phyloP scores from a whole-genome alignment of 2,329 filamentous ascomycete species.

The Drechslera avenae region DNA sequence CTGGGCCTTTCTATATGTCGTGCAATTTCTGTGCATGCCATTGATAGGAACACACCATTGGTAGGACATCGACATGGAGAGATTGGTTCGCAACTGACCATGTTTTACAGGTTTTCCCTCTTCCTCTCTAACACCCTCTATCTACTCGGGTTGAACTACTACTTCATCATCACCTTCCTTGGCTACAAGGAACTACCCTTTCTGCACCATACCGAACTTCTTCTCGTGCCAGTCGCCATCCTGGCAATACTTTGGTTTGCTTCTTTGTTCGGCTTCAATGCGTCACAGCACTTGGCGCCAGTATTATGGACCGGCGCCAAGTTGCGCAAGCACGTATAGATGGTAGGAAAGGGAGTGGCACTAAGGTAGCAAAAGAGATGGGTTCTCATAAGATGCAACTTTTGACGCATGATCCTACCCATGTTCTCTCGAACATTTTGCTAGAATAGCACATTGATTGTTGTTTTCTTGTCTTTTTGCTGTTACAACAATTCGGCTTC shows the following conservation, averaged over 20 bases:
- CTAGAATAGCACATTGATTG: no score
- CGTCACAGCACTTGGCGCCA: conserved; percentile 57
- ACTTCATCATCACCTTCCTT: conserved; percentile 71
- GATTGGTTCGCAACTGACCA: not conserved
- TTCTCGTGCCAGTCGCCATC: conserved; percentile 66
- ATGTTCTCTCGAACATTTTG: no score
- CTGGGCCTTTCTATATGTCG: conserved; percentile 69
- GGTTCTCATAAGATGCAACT: not conserved
- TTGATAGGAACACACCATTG: conserved; percentile 61
- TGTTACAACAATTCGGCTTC: no score
- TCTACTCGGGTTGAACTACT: conserved; percentile 68
- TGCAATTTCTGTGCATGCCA: conserved; percentile 71
- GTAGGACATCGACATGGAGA: conserved; percentile 29
- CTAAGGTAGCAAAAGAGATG: not conserved
- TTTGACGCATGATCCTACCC: no score
- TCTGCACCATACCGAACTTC: conserved; percentile 68
- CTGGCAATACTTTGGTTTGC: conserved; percentile 64
- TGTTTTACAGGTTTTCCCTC: conserved; percentile 54
- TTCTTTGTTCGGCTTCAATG: conserved; percentile 58
- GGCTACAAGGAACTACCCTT: conserved; percentile 73
- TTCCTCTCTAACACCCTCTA: conserved; percentile 70
- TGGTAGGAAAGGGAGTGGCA: not conserved
- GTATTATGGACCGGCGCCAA: conserved; percentile 57
- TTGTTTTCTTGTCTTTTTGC: not conserved
- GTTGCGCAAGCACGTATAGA: conserved; percentile 49